Conservation (phyloP, 2,329 filamentous ascomycete species). For the Penicillium hesseltinei region DNA sequence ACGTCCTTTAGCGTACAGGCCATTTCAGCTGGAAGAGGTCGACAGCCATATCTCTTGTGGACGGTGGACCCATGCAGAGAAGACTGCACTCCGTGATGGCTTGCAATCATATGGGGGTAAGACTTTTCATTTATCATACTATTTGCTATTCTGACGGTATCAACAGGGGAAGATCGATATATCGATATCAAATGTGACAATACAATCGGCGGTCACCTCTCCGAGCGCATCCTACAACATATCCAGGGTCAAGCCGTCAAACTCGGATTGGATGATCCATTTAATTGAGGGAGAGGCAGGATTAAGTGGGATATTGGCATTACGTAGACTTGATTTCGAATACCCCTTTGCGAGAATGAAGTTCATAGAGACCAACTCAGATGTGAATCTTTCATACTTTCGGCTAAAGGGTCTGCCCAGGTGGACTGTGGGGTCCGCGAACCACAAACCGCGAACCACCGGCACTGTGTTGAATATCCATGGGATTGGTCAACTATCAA, state of each 20-base stretch:
- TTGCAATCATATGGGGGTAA: conserved; percentile 1
- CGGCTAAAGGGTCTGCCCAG: too few relatives aligned
- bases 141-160: background rate
- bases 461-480: background rate
- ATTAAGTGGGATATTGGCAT: too few relatives aligned
- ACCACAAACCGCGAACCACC: background rate
- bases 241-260: background rate
- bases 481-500: background rate
- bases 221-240: conserved; percentile 1
- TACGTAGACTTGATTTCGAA: background rate
- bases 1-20: background rate
- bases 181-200: conserved; percentile 7
- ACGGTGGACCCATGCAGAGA: background rate
- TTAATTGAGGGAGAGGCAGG: background rate
- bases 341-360: background rate
- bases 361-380: background rate
- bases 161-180: background rate
- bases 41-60: conserved; percentile 1
- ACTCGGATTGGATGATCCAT: background rate
- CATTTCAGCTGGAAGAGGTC: conserved; percentile 1
- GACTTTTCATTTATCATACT: background rate
- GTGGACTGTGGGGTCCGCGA: background rate
- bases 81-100: background rate
- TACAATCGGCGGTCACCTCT: background rate
- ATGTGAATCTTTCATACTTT: too few relatives aligned